Evolutionary conservation across 208 protist genomes (phyloP).

Genomic region (Novymonas esmeraldas): DNA sequence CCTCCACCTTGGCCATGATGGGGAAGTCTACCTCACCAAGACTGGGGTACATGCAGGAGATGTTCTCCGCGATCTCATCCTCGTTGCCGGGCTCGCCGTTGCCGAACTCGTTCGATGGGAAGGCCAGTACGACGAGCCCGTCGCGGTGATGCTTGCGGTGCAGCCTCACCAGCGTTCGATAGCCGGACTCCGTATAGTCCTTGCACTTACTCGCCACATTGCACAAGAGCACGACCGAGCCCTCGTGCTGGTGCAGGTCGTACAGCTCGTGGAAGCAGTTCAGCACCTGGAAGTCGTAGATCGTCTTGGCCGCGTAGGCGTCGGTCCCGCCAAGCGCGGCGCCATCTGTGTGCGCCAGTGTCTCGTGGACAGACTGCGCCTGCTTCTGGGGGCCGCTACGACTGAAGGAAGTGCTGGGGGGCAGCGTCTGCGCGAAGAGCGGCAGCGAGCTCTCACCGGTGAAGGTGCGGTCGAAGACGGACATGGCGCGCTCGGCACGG

Average conservation of each 20-base stretch:
- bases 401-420: not conserved
- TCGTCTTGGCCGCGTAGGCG: constrained; percentile 29
- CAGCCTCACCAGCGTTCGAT: constrained; percentile 64
- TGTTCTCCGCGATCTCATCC: constrained; percentile 77
- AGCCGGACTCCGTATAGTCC: constrained; percentile 77
- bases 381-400: constrained; percentile 8
- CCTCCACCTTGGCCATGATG: constrained; percentile 88
- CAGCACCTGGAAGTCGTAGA: constrained; percentile 74
- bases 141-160: constrained; percentile 73
- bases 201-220: constrained; percentile 92
- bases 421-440: not conserved
- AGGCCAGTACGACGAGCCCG: constrained; percentile 83
- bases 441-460: not conserved
- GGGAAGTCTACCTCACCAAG: constrained; percentile 56
- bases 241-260: constrained; percentile 79
- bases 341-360: constrained; percentile 13
- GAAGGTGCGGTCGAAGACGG: not conserved
- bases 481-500: not conserved
- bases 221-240: constrained; percentile 83
- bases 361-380: constrained; percentile 12
- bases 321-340: constrained; percentile 14
- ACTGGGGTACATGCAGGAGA: constrained; percentile 50
- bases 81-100: constrained; percentile 78
- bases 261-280: constrained; percentile 68
- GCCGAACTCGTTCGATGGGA: constrained; percentile 93